These are phyloP conservation scores for Xylogone sp. DNA, from an alignment of 2,329 filamentous ascomycete species.

Conservation along the genomic window DNA sequence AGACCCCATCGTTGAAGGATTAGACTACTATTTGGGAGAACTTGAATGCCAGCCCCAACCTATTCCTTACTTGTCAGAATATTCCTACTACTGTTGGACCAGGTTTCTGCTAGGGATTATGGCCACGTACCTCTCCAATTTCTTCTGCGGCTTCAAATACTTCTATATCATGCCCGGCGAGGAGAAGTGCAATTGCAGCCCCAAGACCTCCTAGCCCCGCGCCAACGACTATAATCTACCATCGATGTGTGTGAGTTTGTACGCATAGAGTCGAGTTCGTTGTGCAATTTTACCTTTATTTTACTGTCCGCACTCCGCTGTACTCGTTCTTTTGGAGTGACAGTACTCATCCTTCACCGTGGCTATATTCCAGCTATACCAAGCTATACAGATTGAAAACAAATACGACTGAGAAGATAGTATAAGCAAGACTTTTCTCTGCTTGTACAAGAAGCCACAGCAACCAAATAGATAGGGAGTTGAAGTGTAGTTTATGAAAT, in stretches of 20 bases:
- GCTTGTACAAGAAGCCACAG: background rate
- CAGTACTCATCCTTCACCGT: slow-evolving; percentile 1
- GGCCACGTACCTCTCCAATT: slow-evolving; percentile 36
- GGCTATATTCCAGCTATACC: background rate
- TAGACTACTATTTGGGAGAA: slow-evolving; percentile 20
- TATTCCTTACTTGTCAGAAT: slow-evolving; percentile 44
- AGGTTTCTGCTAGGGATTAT: slow-evolving; percentile 42
- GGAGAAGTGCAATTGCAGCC: slow-evolving; percentile 26
- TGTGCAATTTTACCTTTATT: slow-evolving; percentile 11
- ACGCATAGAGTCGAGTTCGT: background rate
- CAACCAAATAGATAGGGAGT: background rate
- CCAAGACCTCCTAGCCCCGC: slow-evolving; percentile 52
- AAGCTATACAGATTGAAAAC: background rate
- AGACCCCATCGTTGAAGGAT: slow-evolving; percentile 23
- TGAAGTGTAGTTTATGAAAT: background rate
- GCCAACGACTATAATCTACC: slow-evolving; percentile 45
- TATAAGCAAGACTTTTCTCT: background rate
- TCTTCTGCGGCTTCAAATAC: slow-evolving; percentile 37
- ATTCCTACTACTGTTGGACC: slow-evolving; percentile 31
- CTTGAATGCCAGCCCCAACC: slow-evolving; percentile 29
- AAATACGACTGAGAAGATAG: background rate
- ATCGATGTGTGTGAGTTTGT: background rate
- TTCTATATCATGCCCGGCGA: slow-evolving; percentile 32
- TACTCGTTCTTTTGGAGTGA: slow-evolving; percentile 13
- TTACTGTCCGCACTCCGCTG: slow-evolving; percentile 10